Evolutionary conservation across 345 rosid species (phyloP).

Genomic region (Hevea brasiliensis): DNA sequence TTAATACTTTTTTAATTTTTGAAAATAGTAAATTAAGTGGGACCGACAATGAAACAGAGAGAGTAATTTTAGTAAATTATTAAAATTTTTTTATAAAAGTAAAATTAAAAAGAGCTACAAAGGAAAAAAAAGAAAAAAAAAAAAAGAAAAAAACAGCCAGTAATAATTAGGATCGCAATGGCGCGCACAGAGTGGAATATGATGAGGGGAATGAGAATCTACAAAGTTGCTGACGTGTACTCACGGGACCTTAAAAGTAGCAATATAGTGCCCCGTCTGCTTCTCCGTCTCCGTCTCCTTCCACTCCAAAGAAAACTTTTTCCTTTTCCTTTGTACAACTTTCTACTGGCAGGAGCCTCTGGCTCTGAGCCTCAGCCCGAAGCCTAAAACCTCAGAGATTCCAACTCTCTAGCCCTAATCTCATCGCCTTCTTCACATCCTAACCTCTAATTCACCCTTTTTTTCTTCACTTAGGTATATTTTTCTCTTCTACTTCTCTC

Average conservation of each 20-base stretch:
- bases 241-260: not conserved
- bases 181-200: no score
- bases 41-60: no score
- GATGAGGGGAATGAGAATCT: no score
- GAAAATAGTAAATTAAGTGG: no score
- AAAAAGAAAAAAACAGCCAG: no score
- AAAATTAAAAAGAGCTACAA: no score
- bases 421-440: not conserved
- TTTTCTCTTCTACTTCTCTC: not conserved
- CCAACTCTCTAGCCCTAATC: not conserved
- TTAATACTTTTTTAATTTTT: no score
- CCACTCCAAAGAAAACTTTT: not conserved
- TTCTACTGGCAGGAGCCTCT: not conserved
- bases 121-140: no score
- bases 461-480: not conserved
- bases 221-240: constrained; percentile 9
- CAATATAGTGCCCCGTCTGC: not conserved
- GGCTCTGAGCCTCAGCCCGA: not conserved
- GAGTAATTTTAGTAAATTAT: no score
- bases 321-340: not conserved
- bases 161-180: no score
- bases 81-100: no score
- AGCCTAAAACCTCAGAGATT: not conserved
- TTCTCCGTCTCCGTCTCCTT: not conserved
- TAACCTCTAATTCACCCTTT: not conserved